Evolutionary conservation across 805 yeast species (phyloP), one percentile per base, ranked within the genome.

Genomic region (Clavispora vitiphila): DNA sequence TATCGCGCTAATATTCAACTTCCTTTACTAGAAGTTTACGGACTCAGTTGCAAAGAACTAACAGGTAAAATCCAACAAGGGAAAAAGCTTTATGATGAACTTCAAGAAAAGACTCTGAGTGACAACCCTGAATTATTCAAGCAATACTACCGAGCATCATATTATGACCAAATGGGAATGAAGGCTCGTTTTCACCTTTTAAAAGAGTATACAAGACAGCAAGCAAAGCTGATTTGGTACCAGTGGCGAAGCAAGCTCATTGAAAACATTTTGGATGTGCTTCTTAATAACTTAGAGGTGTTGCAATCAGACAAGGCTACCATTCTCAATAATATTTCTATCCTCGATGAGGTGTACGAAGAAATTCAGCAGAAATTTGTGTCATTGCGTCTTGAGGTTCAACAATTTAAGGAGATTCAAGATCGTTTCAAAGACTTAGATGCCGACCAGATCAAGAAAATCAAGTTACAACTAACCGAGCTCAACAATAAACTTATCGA

Each of bases 151-250:
- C 57, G 62, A 1, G 59, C 77, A 1, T 49, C 62, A 6, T 57
- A 61, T 2, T 61, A 60, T 27, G 73, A 66, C 6, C 67, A 66
- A 47, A 58, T 62, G 32, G 50, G 56, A 2, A 66, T 78, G 69
- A 69, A 67, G 27, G 59, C 71, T n/a, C 75, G 76, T 44, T 67
- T 80, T 37, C 72, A 69, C 43, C 44, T 72, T 10, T 61, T 80
- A 34, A 77, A 78, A 52, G 73, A 69, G 23, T 74, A 61, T 44
- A 68, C 85, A 1, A 65, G 78, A 23, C 64, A 71, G 23, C 77
- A 76, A 51, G 77, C 86, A 0, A 69, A 65, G 43, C 71, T 69
- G 29, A 73, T 74, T 0, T 81, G 86, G 86, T 77, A 76, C 49
- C 74, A 71, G 38, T 81, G 87, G 88, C 62, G 86, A 45, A 55